Evolutionary conservation across 2,329 filamentous ascomycete species (phyloP).

Genomic region (Trichoderma simmonsii): DNA sequence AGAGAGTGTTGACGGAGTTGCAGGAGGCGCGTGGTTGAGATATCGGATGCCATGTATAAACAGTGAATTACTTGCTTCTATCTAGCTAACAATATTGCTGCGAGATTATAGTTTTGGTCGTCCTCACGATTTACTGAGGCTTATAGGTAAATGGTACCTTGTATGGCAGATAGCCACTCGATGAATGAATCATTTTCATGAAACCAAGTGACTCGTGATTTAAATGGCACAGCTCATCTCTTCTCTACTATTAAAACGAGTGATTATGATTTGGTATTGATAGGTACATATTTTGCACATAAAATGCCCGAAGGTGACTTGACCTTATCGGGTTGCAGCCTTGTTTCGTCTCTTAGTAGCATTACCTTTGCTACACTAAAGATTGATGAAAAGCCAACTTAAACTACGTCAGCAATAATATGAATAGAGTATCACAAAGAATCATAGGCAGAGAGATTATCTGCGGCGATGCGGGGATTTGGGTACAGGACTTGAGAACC

Average conservation of each 20-base stretch:
- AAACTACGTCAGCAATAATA: background rate
- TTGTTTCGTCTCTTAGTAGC: background rate
- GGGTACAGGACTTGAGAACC: background rate
- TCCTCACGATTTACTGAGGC: background rate
- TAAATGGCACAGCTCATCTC: background rate
- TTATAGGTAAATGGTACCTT: background rate
- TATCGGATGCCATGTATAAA: background rate
- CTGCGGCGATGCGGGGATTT: background rate
- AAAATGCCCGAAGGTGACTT: background rate
- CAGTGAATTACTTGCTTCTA: background rate
- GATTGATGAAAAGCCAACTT: background rate
- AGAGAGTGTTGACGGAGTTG: slow-evolving; percentile 34
- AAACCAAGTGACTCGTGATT: background rate
- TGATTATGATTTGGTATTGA: background rate
- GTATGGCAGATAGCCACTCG: background rate
- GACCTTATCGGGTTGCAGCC: background rate
- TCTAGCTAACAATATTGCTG: background rate
- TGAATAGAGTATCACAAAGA: background rate
- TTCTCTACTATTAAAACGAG: background rate
- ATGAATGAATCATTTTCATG: background rate
- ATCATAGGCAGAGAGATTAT: background rate
- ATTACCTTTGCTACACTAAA: background rate
- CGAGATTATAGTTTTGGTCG: background rate
- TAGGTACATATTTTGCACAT: background rate
- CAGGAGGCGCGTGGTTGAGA: slow-evolving; percentile 10